phyloP scores from a whole-genome alignment of 306 rosid genomes.

The Leucaena leucocephala region DNA sequence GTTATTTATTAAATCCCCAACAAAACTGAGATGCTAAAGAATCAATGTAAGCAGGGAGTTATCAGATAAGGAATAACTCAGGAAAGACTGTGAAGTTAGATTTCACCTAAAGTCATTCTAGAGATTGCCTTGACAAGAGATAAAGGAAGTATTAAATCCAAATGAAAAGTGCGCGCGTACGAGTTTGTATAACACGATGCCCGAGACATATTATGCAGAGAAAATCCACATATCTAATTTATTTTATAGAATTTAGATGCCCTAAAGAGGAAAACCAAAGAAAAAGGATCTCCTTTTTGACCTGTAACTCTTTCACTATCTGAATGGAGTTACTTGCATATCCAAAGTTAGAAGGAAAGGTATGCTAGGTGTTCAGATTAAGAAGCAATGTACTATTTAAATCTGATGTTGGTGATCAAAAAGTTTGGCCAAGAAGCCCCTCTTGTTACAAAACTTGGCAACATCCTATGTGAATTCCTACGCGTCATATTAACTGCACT shows the following conservation, averaged over 20 bases:
- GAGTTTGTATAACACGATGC: no score
- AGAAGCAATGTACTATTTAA: background rate
- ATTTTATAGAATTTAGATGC: background rate
- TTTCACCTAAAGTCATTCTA: background rate
- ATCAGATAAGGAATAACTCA: background rate
- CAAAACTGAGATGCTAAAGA: background rate
- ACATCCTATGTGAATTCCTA: background rate
- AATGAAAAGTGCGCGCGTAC: no score
- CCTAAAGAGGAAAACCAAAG: background rate
- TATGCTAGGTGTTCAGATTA: background rate
- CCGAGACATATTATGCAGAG: no score
- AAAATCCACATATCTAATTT: no score
- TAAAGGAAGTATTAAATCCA: no score
- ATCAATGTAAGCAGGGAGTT: background rate
- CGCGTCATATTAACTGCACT: no score
- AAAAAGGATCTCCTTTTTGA: no score
- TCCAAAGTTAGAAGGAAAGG: background rate
- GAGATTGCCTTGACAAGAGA: background rate
- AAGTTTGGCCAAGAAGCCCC: background rate
- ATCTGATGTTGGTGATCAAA: background rate
- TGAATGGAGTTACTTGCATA: no score
- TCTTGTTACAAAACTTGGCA: background rate
- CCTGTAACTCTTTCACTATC: background rate
- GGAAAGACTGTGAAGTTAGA: background rate
- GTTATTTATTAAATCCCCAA: background rate